Evolutionary conservation across 495 filamentous ascomycete species (phyloP).

Genomic region (Aspergillus cavernicola): DNA sequence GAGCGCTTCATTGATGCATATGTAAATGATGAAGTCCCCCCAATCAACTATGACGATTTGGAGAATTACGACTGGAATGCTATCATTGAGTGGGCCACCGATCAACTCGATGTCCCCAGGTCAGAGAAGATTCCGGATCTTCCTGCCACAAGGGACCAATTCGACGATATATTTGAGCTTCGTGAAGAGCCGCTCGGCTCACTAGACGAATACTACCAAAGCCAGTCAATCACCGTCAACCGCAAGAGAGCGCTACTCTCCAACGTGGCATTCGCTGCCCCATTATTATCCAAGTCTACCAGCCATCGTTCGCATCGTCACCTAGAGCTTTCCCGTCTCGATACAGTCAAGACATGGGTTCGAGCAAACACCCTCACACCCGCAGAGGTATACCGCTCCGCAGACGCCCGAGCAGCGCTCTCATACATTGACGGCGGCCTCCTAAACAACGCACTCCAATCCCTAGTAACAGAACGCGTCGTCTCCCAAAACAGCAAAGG

Average conservation of each 20-base stretch:
- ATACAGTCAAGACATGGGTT: slow-evolving; percentile 57
- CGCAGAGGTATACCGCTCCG: slow-evolving; percentile 42
- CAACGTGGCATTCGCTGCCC: slow-evolving; percentile 34
- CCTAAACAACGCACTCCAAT: slow-evolving; percentile 52
- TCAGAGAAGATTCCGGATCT: slow-evolving; percentile 44
- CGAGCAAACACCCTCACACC: slow-evolving; percentile 55
- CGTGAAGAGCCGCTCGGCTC: slow-evolving; percentile 36
- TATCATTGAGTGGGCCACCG: slow-evolving; percentile 69
- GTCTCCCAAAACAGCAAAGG: slow-evolving; percentile 55
- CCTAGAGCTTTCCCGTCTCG: slow-evolving; percentile 24
- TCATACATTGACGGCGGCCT: slow-evolving; percentile 38
- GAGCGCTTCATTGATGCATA: slow-evolving; percentile 74
- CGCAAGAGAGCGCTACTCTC: slow-evolving; percentile 35
- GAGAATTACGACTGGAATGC: slow-evolving; percentile 71
- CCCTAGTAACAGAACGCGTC: slow-evolving; percentile 56
- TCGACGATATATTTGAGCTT: slow-evolving; percentile 48
- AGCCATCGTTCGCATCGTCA: background rate
- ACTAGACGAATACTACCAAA: slow-evolving; percentile 43
- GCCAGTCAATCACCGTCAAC: slow-evolving; percentile 26
- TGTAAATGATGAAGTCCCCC: slow-evolving; percentile 58
- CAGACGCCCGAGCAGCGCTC: slow-evolving; percentile 43
- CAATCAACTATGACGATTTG: slow-evolving; percentile 68
- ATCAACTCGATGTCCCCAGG: slow-evolving; percentile 43
- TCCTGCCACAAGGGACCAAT: slow-evolving; percentile 47
- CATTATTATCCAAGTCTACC: slow-evolving; percentile 18